Evolutionary conservation across 441 rosid species (phyloP).

Genomic region (Hura crepitans): DNA sequence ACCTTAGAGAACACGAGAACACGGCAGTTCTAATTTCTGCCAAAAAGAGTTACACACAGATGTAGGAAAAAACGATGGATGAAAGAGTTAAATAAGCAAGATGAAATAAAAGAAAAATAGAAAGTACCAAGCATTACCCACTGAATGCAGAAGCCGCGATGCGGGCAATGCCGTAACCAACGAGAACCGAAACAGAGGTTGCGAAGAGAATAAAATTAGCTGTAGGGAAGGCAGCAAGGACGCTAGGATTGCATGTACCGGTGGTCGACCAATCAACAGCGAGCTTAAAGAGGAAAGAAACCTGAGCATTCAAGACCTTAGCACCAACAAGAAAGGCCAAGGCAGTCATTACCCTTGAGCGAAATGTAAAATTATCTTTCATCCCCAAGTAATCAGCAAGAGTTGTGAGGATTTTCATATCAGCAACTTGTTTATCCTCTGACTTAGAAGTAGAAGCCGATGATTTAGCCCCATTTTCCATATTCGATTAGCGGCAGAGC

Average conservation of each 20-base stretch:
- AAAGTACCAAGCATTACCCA: slow-evolving; percentile 42
- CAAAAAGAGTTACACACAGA: slow-evolving; percentile 11
- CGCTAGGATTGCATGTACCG: slow-evolving; percentile 48
- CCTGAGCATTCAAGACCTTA: slow-evolving; percentile 81
- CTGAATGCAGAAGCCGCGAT: slow-evolving; percentile 74
- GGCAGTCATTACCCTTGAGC: slow-evolving; percentile 68
- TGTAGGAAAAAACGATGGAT: not conserved
- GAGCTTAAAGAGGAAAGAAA: slow-evolving; percentile 84
- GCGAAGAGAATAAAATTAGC: slow-evolving; percentile 69
- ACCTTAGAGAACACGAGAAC: slow-evolving; percentile 93
- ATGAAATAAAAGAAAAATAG: not conserved
- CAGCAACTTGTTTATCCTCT: slow-evolving; percentile 39
- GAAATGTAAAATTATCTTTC: slow-evolving; percentile 73
- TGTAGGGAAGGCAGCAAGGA: slow-evolving; percentile 45
- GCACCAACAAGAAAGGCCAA: slow-evolving; percentile 76
- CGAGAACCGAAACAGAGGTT: slow-evolving; percentile 72
- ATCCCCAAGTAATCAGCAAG: slow-evolving; percentile 75
- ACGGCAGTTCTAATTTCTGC: slow-evolving; percentile 85
- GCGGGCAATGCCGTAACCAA: slow-evolving; percentile 92
- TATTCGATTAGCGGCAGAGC: slow-evolving; percentile 34
- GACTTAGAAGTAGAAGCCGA: slow-evolving; percentile 9
- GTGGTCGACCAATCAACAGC: slow-evolving; percentile 77
- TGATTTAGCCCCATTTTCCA: slow-evolving; percentile 20
- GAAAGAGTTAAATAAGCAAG: not conserved
- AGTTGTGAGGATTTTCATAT: slow-evolving; percentile 63